Evolutionary conservation across 495 filamentous ascomycete genomes (phyloP).

Genomic region (Xylaria acuta): DNA sequence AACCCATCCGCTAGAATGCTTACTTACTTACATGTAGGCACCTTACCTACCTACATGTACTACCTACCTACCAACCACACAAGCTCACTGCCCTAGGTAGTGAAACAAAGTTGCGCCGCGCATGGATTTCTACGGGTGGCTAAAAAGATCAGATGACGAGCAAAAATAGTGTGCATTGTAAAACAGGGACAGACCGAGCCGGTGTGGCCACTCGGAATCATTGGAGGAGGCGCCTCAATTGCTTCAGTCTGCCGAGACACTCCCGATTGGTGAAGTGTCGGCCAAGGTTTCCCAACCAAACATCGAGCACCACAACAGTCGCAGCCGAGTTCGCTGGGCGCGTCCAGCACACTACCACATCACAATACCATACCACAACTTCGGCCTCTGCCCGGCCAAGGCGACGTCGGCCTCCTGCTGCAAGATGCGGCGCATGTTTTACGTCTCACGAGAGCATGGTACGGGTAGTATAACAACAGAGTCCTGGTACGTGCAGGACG

Average conservation of each 20-base stretch:
- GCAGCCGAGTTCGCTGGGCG: slow-evolving; percentile 9
- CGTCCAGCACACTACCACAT: background rate
- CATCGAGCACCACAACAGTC: background rate
- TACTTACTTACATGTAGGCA: too few species aligned
- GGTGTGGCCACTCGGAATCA: slow-evolving; percentile 2
- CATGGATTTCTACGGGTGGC: background rate
- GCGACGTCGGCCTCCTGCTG: background rate
- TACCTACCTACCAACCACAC: background rate
- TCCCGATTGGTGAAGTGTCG: slow-evolving; percentile 11
- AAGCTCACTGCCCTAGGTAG: background rate
- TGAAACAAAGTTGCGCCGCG: background rate
- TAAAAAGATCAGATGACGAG: slow-evolving; percentile 23
- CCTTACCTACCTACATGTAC: too few species aligned
- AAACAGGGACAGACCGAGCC: background rate
- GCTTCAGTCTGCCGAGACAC: background rate
- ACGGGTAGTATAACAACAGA: background rate
- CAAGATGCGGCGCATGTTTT: background rate
- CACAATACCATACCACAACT: background rate
- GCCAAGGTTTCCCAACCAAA: background rate
- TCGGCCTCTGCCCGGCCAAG: background rate
- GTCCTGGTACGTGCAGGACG: background rate
- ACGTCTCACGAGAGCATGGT: slow-evolving; percentile 1
- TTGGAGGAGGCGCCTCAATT: slow-evolving; percentile 11
- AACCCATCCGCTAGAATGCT: background rate
- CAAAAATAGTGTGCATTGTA: background rate